These are phyloP conservation scores for Rhynchospora tenuis DNA, from an alignment of 176 grass and related monocot genomes.

Conservation along the genomic window DNA sequence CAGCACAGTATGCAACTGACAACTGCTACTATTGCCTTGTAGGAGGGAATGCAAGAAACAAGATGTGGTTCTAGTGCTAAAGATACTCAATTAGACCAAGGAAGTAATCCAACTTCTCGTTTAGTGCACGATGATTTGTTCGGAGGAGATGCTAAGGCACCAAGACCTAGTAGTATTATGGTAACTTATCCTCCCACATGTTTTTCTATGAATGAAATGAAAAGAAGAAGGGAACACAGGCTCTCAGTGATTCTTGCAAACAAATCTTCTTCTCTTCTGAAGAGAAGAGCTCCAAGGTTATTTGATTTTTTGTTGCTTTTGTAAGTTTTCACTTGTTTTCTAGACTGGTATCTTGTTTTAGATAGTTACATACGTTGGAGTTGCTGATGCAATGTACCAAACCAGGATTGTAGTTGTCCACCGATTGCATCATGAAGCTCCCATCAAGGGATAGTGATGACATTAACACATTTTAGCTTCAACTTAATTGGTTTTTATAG, in stretches of 20 bases:
- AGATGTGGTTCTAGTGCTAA: slow-evolving; percentile 32
- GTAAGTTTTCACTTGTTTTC: not conserved
- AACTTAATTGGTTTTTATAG: not conserved
- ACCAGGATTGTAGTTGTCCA: not conserved
- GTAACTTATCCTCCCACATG: slow-evolving; percentile 42
- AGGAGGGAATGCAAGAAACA: slow-evolving; percentile 32
- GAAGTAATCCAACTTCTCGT: slow-evolving; percentile 28
- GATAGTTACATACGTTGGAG: not conserved
- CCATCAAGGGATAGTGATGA: not conserved
- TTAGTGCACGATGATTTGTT: slow-evolving; percentile 19
- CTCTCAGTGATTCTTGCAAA: slow-evolving; percentile 37
- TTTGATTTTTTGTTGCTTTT: slow-evolving; percentile 17
- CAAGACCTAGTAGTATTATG: slow-evolving; percentile 35
- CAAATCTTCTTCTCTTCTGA: slow-evolving; percentile 25
- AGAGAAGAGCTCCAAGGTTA: slow-evolving; percentile 45
- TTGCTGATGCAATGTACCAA: not conserved
- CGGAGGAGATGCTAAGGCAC: slow-evolving; percentile 27
- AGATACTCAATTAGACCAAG: slow-evolving; percentile 32
- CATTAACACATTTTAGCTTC: not conserved
- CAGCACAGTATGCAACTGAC: not conserved
- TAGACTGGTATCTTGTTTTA: not conserved
- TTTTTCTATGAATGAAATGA: slow-evolving; percentile 67
- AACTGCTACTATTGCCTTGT: slow-evolving; percentile 23
- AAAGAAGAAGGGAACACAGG: slow-evolving; percentile 56
- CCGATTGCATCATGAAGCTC: not conserved